These are phyloP conservation scores for Leptomonas pyrrhocoris DNA, from an alignment of 208 protist genomes.

Conservation along the genomic window DNA sequence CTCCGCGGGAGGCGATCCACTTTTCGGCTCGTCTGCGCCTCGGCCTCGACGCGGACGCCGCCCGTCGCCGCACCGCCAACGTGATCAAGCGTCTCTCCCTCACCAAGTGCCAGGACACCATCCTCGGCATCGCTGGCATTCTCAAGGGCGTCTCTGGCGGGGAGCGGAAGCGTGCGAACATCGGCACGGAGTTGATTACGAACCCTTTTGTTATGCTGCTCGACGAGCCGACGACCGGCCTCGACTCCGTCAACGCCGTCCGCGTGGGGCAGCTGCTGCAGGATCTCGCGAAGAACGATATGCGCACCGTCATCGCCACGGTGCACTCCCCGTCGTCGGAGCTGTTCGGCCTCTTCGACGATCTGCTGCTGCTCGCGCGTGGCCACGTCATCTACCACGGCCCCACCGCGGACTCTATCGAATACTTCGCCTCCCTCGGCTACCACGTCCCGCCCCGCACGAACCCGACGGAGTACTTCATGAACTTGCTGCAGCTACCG, in stretches of 20 bases:
- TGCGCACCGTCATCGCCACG: slow-evolving; percentile 83
- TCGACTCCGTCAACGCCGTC: slow-evolving; percentile 85
- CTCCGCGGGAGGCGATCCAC: slow-evolving; percentile 78
- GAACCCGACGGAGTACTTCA: slow-evolving; percentile 88
- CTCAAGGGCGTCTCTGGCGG: slow-evolving; percentile 88
- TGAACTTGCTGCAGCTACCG: slow-evolving; percentile 83
- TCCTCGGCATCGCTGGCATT: slow-evolving; percentile 71
- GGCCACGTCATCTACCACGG: slow-evolving; percentile 87
- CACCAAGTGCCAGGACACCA: slow-evolving; percentile 76
- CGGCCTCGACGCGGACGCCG: slow-evolving; percentile 51
- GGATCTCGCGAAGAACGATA: slow-evolving; percentile 79
- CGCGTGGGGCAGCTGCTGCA: slow-evolving; percentile 77
- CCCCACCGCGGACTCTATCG: slow-evolving; percentile 53
- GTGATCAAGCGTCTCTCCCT: slow-evolving; percentile 75
- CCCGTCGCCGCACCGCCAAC: slow-evolving; percentile 50
- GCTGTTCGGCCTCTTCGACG: slow-evolving; percentile 86
- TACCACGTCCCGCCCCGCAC: slow-evolving; percentile 55
- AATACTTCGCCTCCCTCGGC: slow-evolving; percentile 53
- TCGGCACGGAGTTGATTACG: slow-evolving; percentile 90
- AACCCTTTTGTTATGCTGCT: slow-evolving; percentile 88
- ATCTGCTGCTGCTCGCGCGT: slow-evolving; percentile 78
- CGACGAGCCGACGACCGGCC: slow-evolving; percentile 89
- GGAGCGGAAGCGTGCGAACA: slow-evolving; percentile 86
- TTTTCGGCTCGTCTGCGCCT: slow-evolving; percentile 84
- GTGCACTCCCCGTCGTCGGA: slow-evolving; percentile 87